Conservation (phyloP, 257 asterid genomes). For the Rhazya stricta region DNA sequence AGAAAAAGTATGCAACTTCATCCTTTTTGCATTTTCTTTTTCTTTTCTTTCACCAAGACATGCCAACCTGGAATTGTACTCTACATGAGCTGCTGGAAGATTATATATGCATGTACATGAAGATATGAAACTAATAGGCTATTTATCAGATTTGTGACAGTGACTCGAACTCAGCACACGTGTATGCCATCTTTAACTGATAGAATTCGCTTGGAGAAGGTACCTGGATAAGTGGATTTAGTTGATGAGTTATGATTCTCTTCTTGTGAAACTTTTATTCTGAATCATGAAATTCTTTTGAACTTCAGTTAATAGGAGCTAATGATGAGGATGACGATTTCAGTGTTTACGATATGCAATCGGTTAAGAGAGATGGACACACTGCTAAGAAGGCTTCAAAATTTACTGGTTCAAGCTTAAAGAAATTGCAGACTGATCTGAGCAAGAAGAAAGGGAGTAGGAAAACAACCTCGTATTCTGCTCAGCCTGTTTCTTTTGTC, state of each 20-base stretch:
- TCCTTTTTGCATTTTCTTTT: background rate
- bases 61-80: background rate
- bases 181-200: conserved; percentile 80
- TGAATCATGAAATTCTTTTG: conserved; percentile 8
- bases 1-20: conserved; percentile 57
- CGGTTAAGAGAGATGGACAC: conserved; percentile 24
- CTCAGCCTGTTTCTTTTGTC: conserved; percentile 78
- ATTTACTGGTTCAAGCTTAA: conserved; percentile 24
- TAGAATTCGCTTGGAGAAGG: conserved; percentile 75
- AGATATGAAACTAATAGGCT: conserved; percentile 5
- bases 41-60: background rate
- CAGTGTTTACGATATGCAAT: conserved; percentile 36
- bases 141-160: conserved; percentile 75
- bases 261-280: background rate
- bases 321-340: conserved; percentile 57
- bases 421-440: conserved; percentile 33
- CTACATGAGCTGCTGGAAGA: background rate
- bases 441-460: conserved; percentile 34
- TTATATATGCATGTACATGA: background rate
- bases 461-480: conserved; percentile 56
- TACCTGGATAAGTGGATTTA: conserved; percentile 15
- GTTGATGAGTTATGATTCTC: background rate
- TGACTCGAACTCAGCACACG: conserved; percentile 62
- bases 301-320: conserved; percentile 72
- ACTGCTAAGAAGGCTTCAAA: conserved; percentile 29